Evolutionary conservation across 768 basidiomycete genomes (phyloP).

Genomic region (Mycena kentingensis): DNA sequence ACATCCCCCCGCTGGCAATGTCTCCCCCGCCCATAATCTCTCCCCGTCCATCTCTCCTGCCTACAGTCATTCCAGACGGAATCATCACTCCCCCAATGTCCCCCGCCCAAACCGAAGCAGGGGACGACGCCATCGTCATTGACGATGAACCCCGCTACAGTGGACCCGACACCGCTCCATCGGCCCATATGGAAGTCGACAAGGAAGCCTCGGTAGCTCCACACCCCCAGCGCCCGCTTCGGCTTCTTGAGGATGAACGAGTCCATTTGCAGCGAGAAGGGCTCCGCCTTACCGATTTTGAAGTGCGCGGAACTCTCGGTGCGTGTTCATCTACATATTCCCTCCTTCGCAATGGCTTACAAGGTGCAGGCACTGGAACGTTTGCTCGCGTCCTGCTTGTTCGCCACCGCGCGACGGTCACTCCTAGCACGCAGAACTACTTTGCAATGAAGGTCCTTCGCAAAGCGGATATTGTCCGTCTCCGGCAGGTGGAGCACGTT

Average conservation of each 20-base stretch:
- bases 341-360: slow-evolving; percentile 1
- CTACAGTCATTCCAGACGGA: slow-evolving; percentile 50
- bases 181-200: slow-evolving; percentile 32
- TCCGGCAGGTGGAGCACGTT: slow-evolving; percentile 97
- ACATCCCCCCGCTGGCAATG: slow-evolving; percentile 9
- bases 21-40: slow-evolving; percentile 29
- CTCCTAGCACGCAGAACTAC: slow-evolving; percentile 55
- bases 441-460: slow-evolving; percentile 90
- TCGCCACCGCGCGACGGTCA: slow-evolving; percentile 59
- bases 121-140: slow-evolving; percentile 38
- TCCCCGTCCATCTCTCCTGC: slow-evolving; percentile 21
- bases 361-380: slow-evolving; percentile 83
- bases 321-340: slow-evolving; percentile 25
- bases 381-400: slow-evolving; percentile 94
- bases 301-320: slow-evolving; percentile 80
- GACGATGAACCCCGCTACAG: slow-evolving; percentile 42
- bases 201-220: slow-evolving; percentile 15
- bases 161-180: slow-evolving; percentile 29
- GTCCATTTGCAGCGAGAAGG: slow-evolving; percentile 63
- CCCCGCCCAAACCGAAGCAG: slow-evolving; percentile 51
- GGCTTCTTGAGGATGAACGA: slow-evolving; percentile 69
- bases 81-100: slow-evolving; percentile 75
- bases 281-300: slow-evolving; percentile 74
- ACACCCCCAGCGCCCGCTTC: slow-evolving; percentile 47
- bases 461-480: slow-evolving; percentile 81